A percentile compares a stretch with the other conserved stretches of the same genome.
Evolutionary conservation across 768 basidiomycete species (phyloP).

Genomic region (Termitomyces sp.): DNA sequence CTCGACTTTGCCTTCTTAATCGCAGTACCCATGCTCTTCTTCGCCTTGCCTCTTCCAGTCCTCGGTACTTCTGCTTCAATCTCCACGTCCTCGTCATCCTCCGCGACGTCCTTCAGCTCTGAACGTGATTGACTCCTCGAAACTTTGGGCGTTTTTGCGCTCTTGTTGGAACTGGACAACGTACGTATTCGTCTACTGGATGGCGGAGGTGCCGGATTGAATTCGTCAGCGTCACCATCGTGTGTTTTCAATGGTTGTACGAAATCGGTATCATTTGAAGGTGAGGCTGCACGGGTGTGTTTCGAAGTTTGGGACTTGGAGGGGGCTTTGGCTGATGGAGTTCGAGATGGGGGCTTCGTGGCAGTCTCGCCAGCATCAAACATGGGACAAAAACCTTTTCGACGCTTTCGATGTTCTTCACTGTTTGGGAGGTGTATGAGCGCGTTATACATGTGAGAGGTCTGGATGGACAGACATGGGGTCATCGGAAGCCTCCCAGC

Average conservation of each 20-base stretch:
- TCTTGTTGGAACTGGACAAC: neutral
- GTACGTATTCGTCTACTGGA: constrained; percentile 14
- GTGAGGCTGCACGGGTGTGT: constrained; percentile 20
- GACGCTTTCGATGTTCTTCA: constrained; percentile 70
- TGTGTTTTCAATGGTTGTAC: constrained; percentile 33
- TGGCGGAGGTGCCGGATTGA: constrained; percentile 11
- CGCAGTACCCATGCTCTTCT: constrained; percentile 5
- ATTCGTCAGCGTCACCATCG: constrained; percentile 27
- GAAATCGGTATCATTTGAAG: constrained; percentile 27
- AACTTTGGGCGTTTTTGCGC: constrained; percentile 13
- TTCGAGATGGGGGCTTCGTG: constrained; percentile 20
- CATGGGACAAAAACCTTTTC: constrained; percentile 35
- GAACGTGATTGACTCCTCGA: constrained; percentile 13
- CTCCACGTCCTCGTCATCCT: constrained; percentile 19
- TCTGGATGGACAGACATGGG: constrained; percentile 58
- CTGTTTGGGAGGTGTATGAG: constrained; percentile 27
- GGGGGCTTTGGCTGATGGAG: constrained; percentile 21
- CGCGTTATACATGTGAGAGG: constrained; percentile 5
- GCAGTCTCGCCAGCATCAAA: constrained; percentile 21
- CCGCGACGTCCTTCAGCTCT: constrained; percentile 14
- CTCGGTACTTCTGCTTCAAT: constrained; percentile 12
- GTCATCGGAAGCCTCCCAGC: constrained; percentile 86
- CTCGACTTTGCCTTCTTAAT: constrained; percentile 17
- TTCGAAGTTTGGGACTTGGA: constrained; percentile 22
- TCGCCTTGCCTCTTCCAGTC: constrained; percentile 4